Conservation (phyloP, 805 yeast species). For the Yarrowia divulgata region DNA sequence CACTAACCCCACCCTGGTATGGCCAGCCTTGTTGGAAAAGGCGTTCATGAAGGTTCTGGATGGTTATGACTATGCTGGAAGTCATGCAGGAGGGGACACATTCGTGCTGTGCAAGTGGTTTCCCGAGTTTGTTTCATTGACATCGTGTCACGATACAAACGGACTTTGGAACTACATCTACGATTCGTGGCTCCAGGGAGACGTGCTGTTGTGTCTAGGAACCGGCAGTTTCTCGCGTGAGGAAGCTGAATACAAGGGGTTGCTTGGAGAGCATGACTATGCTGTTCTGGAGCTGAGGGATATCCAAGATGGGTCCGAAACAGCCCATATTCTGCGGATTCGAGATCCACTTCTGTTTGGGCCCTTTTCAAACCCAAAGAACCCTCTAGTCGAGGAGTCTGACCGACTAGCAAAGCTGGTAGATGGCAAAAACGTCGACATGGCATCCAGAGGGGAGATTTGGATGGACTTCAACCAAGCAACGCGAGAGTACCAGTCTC, state of each 20-base stretch:
- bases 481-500: slow-evolving; percentile 54
- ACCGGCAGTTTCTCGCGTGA: slow-evolving; percentile 57
- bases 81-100: slow-evolving; percentile 76
- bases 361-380: slow-evolving; percentile 35
- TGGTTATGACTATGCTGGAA: slow-evolving; percentile 72
- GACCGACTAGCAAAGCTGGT: not conserved
- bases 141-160: slow-evolving; percentile 36
- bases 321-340: not conserved
- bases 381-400: slow-evolving; percentile 21
- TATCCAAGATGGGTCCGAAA: slow-evolving; percentile 41
- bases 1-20: slow-evolving; percentile 51
- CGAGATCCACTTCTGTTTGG: slow-evolving; percentile 35
- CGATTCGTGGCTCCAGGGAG: slow-evolving; percentile 49
- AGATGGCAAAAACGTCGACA: slow-evolving; percentile 33
- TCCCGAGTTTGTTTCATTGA: slow-evolving; percentile 62
- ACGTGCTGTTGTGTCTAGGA: slow-evolving; percentile 68
- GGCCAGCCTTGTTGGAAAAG: slow-evolving; percentile 82
- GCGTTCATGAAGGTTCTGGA: slow-evolving; percentile 70
- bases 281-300: slow-evolving; percentile 57
- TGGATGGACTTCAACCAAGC: slow-evolving; percentile 50
- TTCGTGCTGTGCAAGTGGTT: slow-evolving; percentile 72
- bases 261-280: slow-evolving; percentile 75
- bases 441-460: slow-evolving; percentile 41
- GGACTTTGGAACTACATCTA: slow-evolving; percentile 52
- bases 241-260: slow-evolving; percentile 51